A percentile compares a stretch with the other conserved stretches of the same genome.
Conservation (phyloP, 192 early-diverging fungal species). For the Umbelopsis sp. region DNA sequence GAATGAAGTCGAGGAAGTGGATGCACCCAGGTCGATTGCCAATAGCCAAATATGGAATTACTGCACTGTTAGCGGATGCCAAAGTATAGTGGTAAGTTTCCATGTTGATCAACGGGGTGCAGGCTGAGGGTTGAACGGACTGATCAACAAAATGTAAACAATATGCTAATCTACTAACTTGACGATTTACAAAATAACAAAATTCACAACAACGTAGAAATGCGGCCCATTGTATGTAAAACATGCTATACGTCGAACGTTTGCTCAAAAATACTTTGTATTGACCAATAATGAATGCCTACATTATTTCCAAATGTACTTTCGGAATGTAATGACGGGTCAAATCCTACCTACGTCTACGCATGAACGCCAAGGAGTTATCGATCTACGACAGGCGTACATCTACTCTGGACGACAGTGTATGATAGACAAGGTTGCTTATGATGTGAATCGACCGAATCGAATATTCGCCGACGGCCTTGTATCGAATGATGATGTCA, state of each 20-base stretch:
- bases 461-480: constrained; percentile 28
- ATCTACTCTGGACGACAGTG: constrained; percentile 31
- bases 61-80: constrained; percentile 32
- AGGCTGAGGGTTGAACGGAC: not conserved
- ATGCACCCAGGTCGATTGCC: not conserved
- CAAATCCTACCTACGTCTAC: not conserved
- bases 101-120: constrained; percentile 6
- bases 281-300: constrained; percentile 29
- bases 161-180: constrained; percentile 1
- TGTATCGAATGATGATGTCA: constrained; percentile 23
- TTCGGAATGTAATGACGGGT: not conserved
- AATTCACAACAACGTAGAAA: constrained; percentile 25
- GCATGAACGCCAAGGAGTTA: constrained; percentile 12
- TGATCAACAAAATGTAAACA: constrained; percentile 7
- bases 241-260: constrained; percentile 19
- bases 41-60: constrained; percentile 36
- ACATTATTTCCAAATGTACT: constrained; percentile 23
- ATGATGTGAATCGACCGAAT: constrained; percentile 1
- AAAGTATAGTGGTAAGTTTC: constrained; percentile 32
- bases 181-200: not conserved
- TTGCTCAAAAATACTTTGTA: constrained; percentile 28
- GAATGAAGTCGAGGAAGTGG: constrained; percentile 18
- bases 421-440: constrained; percentile 14
- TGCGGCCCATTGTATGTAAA: constrained; percentile 32
- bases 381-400: constrained; percentile 32